Evolutionary conservation across 2,329 filamentous ascomycete genomes (phyloP).

Genomic region (Onygena corvina): DNA sequence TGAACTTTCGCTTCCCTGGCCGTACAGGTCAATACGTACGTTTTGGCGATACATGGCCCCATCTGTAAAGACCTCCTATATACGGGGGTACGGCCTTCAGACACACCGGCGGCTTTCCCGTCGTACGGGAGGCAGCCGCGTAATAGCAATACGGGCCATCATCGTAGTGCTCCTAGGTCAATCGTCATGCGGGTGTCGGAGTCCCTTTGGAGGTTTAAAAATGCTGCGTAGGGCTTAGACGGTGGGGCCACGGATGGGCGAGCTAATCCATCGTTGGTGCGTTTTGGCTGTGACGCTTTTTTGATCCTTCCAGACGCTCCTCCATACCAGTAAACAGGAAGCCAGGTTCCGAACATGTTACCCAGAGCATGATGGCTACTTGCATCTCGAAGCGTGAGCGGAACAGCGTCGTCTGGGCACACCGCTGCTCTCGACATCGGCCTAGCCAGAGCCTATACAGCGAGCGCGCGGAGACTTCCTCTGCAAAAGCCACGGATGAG

Average conservation of each 20-base stretch:
- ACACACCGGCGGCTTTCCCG: conserved; percentile 1
- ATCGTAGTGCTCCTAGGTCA: not conserved
- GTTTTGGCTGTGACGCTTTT: conserved; percentile 4
- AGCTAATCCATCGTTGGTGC: conserved; percentile 6
- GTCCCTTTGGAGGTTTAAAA: conserved; percentile 1
- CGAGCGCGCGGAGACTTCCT: not conserved
- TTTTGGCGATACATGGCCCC: not conserved
- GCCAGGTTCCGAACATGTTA: not conserved
- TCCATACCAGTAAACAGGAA: not conserved
- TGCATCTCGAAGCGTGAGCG: not conserved
- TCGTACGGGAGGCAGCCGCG: conserved; percentile 3
- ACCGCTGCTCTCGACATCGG: not conserved
- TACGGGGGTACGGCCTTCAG: not conserved
- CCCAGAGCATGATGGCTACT: not conserved
- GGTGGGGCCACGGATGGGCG: not conserved
- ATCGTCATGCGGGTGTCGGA: conserved; percentile 6
- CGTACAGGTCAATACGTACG: conserved; percentile 1
- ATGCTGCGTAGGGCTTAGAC: conserved; percentile 6
- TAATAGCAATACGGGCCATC: conserved; percentile 1
- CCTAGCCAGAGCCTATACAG: too few species aligned
- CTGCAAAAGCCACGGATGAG: conserved; percentile 2
- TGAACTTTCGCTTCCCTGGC: not conserved
- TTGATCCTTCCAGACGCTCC: not conserved
- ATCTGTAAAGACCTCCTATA: not conserved
- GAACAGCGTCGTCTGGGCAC: not conserved